Percentiles rank a stretch among this genome's conserved stretches.
Evolutionary conservation across 176 grass and related monocot genomes (phyloP).

Genomic region (Zoysia japonica): DNA sequence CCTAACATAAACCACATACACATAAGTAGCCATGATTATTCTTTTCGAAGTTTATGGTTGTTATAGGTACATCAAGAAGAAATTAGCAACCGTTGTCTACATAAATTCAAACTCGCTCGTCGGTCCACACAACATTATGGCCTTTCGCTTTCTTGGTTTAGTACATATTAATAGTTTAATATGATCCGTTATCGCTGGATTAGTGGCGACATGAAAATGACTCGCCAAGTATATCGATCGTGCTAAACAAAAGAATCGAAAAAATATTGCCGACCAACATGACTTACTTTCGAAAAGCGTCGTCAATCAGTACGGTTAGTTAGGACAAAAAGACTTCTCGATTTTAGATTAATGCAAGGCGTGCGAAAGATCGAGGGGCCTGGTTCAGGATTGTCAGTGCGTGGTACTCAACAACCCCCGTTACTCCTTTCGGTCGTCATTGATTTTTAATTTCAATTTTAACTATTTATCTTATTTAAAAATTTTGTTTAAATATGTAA

Average conservation of each 20-base stretch:
- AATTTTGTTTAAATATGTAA: too few relatives aligned
- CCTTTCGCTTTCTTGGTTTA: background rate
- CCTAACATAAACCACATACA: too few relatives aligned
- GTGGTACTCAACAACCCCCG: background rate
- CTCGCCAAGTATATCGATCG: background rate
- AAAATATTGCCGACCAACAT: conserved; percentile 23
- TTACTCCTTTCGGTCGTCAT: too few relatives aligned
- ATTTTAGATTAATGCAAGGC: background rate
- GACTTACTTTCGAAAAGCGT: background rate
- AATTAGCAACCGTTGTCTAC: background rate
- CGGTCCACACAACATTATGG: background rate
- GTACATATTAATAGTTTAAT: background rate
- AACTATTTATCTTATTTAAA: too few relatives aligned
- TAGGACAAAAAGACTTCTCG: background rate
- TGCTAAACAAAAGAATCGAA: background rate
- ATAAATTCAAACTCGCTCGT: background rate
- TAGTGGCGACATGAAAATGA: conserved; percentile 34
- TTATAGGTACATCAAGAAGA: background rate
- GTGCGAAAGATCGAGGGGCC: background rate
- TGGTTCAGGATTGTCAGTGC: background rate
- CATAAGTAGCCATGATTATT: background rate
- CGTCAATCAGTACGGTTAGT: conserved; percentile 9
- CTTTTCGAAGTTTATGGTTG: background rate
- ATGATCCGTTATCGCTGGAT: background rate
- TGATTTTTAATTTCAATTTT: too few relatives aligned